phyloP scores from a whole-genome alignment of 331 rosid genomes.

The Cucumis variabilis region DNA sequence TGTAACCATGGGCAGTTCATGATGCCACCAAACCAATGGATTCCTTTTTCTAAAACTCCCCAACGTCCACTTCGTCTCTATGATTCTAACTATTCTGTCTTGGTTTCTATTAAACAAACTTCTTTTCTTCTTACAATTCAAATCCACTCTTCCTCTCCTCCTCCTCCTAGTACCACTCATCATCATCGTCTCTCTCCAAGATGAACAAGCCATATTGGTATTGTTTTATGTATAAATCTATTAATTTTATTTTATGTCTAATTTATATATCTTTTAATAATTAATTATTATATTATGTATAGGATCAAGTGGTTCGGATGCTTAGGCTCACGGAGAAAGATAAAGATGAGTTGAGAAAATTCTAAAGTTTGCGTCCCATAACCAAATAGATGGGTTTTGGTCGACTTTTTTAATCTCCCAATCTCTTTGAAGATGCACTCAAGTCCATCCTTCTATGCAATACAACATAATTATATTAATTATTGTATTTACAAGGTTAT shows the following conservation, averaged over 20 bases:
- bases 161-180: no score
- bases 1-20: constrained; percentile 59
- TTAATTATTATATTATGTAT: no score
- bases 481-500: no score
- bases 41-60: constrained; percentile 41
- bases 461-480: constrained; percentile 2
- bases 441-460: constrained; percentile 50
- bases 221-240: no score
- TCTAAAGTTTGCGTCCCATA: constrained; percentile 32
- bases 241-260: no score
- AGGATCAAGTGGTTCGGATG: constrained; percentile 50
- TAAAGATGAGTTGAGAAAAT: constrained; percentile 24
- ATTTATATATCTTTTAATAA: no score
- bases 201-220: constrained; percentile 30
- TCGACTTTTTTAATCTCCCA: constrained; percentile 50
- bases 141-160: background rate
- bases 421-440: constrained; percentile 48
- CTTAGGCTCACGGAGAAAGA: constrained; percentile 40
- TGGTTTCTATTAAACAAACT: constrained; percentile 35
- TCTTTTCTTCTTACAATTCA: constrained; percentile 24
- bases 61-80: constrained; percentile 48
- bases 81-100: constrained; percentile 18
- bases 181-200: background rate
- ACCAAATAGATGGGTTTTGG: constrained; percentile 39
- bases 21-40: constrained; percentile 63